Percentiles rank a stretch among this genome's conserved stretches.
Conservation (phyloP, 495 filamentous ascomycete genomes). For the Penicillium pancosmium region DNA sequence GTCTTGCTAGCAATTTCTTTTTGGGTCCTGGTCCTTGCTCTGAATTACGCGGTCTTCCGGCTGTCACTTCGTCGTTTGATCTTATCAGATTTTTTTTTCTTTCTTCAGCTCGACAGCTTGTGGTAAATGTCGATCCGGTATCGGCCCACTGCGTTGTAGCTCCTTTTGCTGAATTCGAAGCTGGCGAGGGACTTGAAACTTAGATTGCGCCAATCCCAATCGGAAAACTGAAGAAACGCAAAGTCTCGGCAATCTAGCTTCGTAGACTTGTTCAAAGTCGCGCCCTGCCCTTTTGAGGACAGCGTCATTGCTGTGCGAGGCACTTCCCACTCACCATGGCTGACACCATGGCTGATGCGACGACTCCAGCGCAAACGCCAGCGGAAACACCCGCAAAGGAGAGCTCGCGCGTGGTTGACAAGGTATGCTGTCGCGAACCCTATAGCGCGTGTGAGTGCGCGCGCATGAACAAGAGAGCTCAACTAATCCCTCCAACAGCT, state of each 20-base stretch:
- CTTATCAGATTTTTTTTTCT: slow-evolving; percentile 17
- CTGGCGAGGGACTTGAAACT: not conserved
- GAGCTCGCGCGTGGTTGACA: not conserved
- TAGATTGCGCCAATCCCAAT: slow-evolving; percentile 4
- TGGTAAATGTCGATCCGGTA: slow-evolving; percentile 14
- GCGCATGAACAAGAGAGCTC: not conserved
- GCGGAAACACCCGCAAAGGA: not conserved
- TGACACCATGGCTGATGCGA: slow-evolving; percentile 4
- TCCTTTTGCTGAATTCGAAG: not conserved
- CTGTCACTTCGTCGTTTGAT: slow-evolving; percentile 4
- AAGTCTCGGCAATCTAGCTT: not conserved
- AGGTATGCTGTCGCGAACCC: slow-evolving; percentile 6
- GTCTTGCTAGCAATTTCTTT: slow-evolving; percentile 3
- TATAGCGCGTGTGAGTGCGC: not conserved
- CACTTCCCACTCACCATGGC: not conserved
- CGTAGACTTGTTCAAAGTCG: not conserved
- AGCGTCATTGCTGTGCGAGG: not conserved
- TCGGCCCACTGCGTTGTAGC: slow-evolving; percentile 10
- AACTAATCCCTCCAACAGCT: not conserved
- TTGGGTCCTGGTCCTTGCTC: not conserved
- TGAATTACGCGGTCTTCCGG: not conserved
- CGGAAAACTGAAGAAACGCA: not conserved
- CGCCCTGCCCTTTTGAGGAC: not conserved
- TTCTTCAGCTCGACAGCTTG: slow-evolving; percentile 3
- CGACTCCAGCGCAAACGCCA: not conserved